A percentile compares a stretch with the other conserved stretches of the same genome.
These are phyloP conservation scores for Lactarius indigo DNA, from an alignment of 768 basidiomycete species.

Conservation along the genomic window DNA sequence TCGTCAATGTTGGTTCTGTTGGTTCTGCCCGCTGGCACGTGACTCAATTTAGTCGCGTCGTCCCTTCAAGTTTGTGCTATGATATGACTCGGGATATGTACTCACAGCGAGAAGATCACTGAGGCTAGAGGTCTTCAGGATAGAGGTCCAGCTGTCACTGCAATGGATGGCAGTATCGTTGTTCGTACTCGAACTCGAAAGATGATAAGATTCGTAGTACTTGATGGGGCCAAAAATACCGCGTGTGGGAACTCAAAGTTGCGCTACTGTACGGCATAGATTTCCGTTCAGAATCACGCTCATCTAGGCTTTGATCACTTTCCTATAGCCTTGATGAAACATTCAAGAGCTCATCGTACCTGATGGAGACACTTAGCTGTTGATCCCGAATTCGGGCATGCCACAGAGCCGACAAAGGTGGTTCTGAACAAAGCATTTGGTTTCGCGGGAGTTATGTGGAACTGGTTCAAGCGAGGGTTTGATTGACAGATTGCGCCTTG, in stretches of 20 bases:
- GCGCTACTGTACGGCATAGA: too few species aligned
- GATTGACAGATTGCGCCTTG: background rate
- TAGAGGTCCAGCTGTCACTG: background rate
- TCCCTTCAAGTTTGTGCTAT: too few species aligned
- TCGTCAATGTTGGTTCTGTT: too few species aligned
- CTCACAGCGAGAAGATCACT: too few species aligned
- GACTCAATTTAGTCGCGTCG: too few species aligned
- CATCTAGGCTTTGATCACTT: background rate
- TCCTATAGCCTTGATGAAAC: constrained; percentile 30
- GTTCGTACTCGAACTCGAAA: too few species aligned
- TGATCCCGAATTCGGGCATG: constrained; percentile 28
- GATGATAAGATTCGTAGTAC: too few species aligned
- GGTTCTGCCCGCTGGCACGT: too few species aligned
- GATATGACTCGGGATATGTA: too few species aligned
- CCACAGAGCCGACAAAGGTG: background rate
- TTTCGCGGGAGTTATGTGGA: background rate
- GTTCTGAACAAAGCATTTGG: background rate
- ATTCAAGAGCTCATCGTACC: constrained; percentile 33
- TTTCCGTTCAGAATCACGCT: background rate
- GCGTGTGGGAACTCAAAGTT: background rate
- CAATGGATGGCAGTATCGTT: background rate
- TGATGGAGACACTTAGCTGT: constrained; percentile 35
- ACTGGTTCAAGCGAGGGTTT: background rate
- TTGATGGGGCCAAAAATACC: too few species aligned
- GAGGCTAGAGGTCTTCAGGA: too few species aligned